Evolutionary conservation across 768 basidiomycete species (phyloP).

Genomic region (Boletus rubescentipes): DNA sequence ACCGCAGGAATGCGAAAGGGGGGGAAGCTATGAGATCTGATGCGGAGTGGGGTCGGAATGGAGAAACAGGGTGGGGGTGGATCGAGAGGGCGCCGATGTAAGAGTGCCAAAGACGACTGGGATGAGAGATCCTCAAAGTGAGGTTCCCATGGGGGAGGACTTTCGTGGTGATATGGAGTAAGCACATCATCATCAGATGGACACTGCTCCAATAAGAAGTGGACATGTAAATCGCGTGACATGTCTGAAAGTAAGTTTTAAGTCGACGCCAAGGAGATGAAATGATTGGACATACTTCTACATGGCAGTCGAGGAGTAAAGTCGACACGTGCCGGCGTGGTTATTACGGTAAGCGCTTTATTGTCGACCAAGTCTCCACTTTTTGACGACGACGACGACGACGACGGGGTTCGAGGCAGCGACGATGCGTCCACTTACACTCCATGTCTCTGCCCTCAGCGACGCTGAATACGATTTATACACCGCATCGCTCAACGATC

Average conservation of each 20-base stretch:
- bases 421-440: constrained; percentile 59
- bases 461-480: constrained; percentile 70
- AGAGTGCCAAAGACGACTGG: neutral
- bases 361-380: too few relatives aligned
- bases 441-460: constrained; percentile 76
- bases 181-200: neutral
- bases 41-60: constrained; percentile 25
- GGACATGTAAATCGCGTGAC: neutral
- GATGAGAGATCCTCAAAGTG: constrained; percentile 25
- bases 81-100: constrained; percentile 25
- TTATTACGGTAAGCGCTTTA: neutral
- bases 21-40: constrained; percentile 28
- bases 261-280: neutral
- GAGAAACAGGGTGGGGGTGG: constrained; percentile 34
- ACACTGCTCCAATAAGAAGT: neutral
- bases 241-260: constrained; percentile 2
- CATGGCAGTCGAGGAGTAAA: constrained; percentile 1
- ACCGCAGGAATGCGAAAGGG: constrained; percentile 26
- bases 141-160: constrained; percentile 30
- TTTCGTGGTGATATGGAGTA: neutral
- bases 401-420: neutral
- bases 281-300: neutral
- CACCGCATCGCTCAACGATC: constrained; percentile 57
- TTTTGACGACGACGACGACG: neutral
- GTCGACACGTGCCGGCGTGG: constrained; percentile 14